Evolutionary conservation across 441 rosid genomes (phyloP), one percentile per base, ranked within the genome.

Genomic region (Cnidoscolus chayamansa): DNA sequence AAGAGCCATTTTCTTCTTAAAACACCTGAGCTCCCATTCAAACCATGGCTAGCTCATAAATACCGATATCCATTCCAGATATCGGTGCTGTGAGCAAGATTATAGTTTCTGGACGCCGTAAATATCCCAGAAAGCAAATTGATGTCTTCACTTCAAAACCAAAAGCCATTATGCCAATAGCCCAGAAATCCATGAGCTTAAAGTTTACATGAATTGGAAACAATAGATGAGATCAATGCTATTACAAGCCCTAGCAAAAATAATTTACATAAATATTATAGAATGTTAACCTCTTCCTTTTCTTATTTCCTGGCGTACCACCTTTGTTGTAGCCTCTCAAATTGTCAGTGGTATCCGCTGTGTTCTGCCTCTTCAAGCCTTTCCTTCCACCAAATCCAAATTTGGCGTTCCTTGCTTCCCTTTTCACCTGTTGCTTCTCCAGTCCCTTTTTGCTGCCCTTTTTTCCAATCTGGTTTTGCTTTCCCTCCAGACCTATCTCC

Each of bases 401-500:
- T 81, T 87, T 92, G 0, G 97, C 86, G 68, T 94, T 75, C 76
- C 81, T 72, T 10, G 71, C 76, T 32, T 87, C 97, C 74, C 90
- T 81, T 67, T 81, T 86, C 73, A 80, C 77, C 55, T 67, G 72
- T 60, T 73, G 78, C 80, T 78, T 79, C 25, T 63, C 78, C 50
- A 19, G 13, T 43, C 82, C 59, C 10, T 76, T 72, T 76, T 79
- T 81, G 19, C 60, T 11, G 63, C 84, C 86, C 55, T 71, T 79
- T 25, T 1, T 70, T 75, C 7, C 78, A 45, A 10, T 72, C 63
- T 54, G 76, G 81, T 63, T 78, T 80, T 15, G 78, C 86, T 79
- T 89, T 91, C 12, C 96, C 97, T 19, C 99, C 97, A 0, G 97
- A 83, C 12, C 99, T 76, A 79, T 92, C 99, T 3, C 92, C 90